Percentiles rank a stretch among this genome's conserved stretches.
These are phyloP conservation scores for Nigrospora oryzae DNA, from an alignment of 2,329 filamentous ascomycete species.

Conservation along the genomic window DNA sequence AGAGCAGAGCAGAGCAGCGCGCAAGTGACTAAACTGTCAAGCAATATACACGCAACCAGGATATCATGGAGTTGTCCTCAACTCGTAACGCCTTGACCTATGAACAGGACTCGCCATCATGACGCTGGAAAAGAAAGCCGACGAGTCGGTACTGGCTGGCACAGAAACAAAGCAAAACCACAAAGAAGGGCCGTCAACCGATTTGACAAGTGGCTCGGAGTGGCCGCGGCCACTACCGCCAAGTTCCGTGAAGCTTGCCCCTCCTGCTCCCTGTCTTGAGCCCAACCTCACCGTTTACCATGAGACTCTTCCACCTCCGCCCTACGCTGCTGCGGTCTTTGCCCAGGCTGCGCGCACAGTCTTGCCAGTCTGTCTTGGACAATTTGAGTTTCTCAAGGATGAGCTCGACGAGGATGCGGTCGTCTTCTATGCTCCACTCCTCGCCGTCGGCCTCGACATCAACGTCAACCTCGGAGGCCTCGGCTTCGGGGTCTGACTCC, in stretches of 20 bases:
- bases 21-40: too few relatives aligned
- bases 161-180: constrained; percentile 5
- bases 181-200: neutral
- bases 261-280: constrained; percentile 41
- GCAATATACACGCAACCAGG: too few relatives aligned
- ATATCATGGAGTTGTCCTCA: too few relatives aligned
- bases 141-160: neutral
- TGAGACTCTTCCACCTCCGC: constrained; percentile 54
- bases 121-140: neutral
- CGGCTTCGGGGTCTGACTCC: constrained; percentile 13
- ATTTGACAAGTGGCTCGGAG: neutral
- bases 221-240: constrained; percentile 32
- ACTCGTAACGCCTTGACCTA: too few relatives aligned
- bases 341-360: constrained; percentile 56
- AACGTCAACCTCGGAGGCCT: constrained; percentile 30
- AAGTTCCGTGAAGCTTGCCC: constrained; percentile 43
- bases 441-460: constrained; percentile 35
- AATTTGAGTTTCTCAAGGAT: constrained; percentile 59
- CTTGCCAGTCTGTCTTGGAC: constrained; percentile 57
- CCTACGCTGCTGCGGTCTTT: constrained; percentile 49
- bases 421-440: constrained; percentile 55
- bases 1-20: too few relatives aligned
- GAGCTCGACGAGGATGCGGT: constrained; percentile 57
- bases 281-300: constrained; percentile 50
- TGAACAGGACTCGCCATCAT: neutral